Evolutionary conservation across 139 green algal genomes (phyloP).

Genomic region (Marvania coccoides): DNA sequence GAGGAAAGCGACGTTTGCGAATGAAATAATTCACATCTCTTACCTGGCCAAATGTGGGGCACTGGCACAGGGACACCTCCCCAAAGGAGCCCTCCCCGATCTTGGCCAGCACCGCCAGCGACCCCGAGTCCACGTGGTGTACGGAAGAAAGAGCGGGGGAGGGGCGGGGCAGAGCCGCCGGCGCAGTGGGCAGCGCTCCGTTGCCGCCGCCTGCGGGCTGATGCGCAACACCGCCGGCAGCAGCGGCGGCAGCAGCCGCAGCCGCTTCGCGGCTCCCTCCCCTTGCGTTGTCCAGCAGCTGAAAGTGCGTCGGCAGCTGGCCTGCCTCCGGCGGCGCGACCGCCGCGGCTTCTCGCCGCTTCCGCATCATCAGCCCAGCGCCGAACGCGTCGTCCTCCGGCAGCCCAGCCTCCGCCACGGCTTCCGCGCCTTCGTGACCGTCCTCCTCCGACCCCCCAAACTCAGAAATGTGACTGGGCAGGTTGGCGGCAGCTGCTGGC

Average conservation of each 20-base stretch:
- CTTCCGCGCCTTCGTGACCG: not conserved
- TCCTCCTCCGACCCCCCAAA: constrained; percentile 25
- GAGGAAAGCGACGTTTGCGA: no score
- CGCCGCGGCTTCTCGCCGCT: not conserved
- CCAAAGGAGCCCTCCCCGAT: constrained; percentile 77
- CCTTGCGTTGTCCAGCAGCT: constrained; percentile 12
- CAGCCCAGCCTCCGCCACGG: constrained; percentile 16
- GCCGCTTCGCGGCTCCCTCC: not conserved
- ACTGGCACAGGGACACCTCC: constrained; percentile 63
- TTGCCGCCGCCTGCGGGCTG: not conserved
- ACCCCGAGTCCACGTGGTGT: not conserved
- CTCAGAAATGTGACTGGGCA: constrained; percentile 38
- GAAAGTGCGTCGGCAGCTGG: constrained; percentile 24
- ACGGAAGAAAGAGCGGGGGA: not conserved
- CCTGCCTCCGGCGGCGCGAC: constrained; percentile 1
- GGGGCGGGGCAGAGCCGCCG: not conserved
- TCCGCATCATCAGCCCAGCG: not conserved
- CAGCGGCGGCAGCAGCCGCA: not conserved
- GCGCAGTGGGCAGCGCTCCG: not conserved
- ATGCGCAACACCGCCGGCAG: not conserved
- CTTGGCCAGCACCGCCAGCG: constrained; percentile 50
- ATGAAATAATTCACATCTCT: no score
- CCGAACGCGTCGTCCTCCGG: constrained; percentile 13
- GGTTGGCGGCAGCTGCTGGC: not conserved
- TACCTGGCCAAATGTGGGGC: constrained; percentile 58